Percentiles rank a stretch among this genome's conserved stretches.
phyloP scores from a whole-genome alignment of 139 green algal species.

The Haematococcus sp. region DNA sequence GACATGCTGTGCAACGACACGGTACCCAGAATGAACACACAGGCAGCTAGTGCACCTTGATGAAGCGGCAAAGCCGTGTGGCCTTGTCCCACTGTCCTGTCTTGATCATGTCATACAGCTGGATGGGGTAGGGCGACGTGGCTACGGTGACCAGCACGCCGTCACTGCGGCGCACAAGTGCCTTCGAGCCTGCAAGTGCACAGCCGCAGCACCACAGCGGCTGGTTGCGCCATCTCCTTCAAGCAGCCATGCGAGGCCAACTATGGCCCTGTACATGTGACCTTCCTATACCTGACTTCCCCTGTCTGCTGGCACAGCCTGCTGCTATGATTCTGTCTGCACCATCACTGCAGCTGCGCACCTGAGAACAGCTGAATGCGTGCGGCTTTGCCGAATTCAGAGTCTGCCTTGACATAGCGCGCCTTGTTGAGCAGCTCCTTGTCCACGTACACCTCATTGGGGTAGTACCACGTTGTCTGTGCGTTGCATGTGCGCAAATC shows the following conservation, averaged over 20 bases:
- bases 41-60: too few relatives aligned
- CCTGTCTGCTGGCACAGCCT: too few relatives aligned
- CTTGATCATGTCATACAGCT: slow-evolving; percentile 62
- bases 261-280: too few relatives aligned
- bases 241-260: too few relatives aligned
- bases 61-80: slow-evolving; percentile 69
- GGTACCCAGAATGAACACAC: too few relatives aligned
- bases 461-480: slow-evolving; percentile 73
- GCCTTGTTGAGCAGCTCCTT: slow-evolving; percentile 60
- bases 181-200: slow-evolving; percentile 29
- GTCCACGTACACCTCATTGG: slow-evolving; percentile 65
- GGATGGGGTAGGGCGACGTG: slow-evolving; percentile 23
- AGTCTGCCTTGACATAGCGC: slow-evolving; percentile 41
- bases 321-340: too few relatives aligned
- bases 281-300: too few relatives aligned
- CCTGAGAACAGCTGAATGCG: slow-evolving; percentile 41
- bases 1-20: too few relatives aligned
- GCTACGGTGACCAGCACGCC: slow-evolving; percentile 52
- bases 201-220: too few relatives aligned
- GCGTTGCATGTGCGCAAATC: too few relatives aligned
- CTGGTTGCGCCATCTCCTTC: too few relatives aligned
- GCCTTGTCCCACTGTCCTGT: slow-evolving; percentile 67
- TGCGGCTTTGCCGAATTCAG: slow-evolving; percentile 50
- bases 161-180: slow-evolving; percentile 50
- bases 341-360: neutral